Conservation (phyloP, 2,329 filamentous ascomycete species). For the Hyphodiscus sp. region DNA sequence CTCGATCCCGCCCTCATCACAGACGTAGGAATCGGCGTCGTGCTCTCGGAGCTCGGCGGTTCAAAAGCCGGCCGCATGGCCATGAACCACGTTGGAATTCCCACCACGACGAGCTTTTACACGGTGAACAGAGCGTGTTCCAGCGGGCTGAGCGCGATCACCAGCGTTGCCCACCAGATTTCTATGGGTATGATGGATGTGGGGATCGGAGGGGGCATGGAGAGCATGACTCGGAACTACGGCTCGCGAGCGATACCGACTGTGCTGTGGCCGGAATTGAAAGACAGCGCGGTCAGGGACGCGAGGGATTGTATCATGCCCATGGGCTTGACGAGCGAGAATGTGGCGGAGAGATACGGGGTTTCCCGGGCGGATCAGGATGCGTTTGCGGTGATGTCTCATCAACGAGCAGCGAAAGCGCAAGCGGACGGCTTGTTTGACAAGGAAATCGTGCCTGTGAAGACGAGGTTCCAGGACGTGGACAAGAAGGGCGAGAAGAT, state of each 20-base stretch:
- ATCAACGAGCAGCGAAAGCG: constrained; percentile 66
- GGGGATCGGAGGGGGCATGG: constrained; percentile 85
- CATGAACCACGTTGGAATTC: constrained; percentile 74
- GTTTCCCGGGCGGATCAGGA: constrained; percentile 75
- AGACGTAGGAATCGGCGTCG: constrained; percentile 81
- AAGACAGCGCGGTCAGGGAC: constrained; percentile 56
- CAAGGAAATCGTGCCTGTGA: constrained; percentile 73
- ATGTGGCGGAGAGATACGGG: constrained; percentile 72
- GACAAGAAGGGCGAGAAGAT: constrained; percentile 53
- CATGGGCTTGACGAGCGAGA: constrained; percentile 88
- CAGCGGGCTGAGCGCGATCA: constrained; percentile 70
- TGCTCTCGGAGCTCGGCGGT: constrained; percentile 85
- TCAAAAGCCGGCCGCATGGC: constrained; percentile 89
- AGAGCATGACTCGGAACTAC: constrained; percentile 94
- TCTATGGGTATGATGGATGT: constrained; percentile 63
- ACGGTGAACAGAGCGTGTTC: constrained; percentile 87
- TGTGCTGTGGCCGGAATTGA: constrained; percentile 69
- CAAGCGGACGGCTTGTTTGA: constrained; percentile 65
- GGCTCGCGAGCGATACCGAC: constrained; percentile 77
- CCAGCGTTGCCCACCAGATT: constrained; percentile 67
- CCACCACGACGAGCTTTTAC: constrained; percentile 67
- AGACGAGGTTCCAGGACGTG: constrained; percentile 59
- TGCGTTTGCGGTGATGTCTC: constrained; percentile 68
- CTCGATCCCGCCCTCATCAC: constrained; percentile 64
- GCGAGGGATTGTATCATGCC: constrained; percentile 85